Base-by-base conservation (phyloP, 2,329 filamentous ascomycete genomes). In the Metarhizium sp. region DNA sequence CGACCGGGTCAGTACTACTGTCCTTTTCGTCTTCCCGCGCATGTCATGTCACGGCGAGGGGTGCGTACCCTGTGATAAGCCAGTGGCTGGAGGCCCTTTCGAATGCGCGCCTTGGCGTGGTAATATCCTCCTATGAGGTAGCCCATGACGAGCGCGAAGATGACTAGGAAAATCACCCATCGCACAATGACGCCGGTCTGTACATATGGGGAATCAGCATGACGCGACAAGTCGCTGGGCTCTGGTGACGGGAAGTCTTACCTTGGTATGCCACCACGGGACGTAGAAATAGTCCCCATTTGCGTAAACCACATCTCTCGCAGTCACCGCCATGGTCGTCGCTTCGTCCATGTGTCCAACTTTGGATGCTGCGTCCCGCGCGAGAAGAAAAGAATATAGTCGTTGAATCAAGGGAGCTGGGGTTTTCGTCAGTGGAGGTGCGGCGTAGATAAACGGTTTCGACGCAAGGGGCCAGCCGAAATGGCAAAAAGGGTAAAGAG, bases 71-170 rank as follows among this genome's bases (percentile, higher is more conserved):
- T 75, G 70, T 94, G 88, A 66, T 92, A 92, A 59, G 70, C 71
- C 40, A 91, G 70, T 16, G 88, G 85, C 18, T 76, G 74, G 42
- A 84, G 73, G 1, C 87, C 87, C 67, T 84, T 85, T 58, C 74
- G 76, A 60, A 92, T 75, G 50, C 89, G 78, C 49, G 72, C 71
- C 67, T 81, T 81, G 49, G 88, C 89, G 70, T 92, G 89, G 50
- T 81, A 71, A 68, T 87, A 87, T 58, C 87, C 87, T 57, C 81
- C 75, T 54, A 88, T 61, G 63, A 91, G 75, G 75, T 84, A 90
- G 46, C 76, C 63, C 53, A 82, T 67, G 63, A 89, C 70, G 57
- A 83, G 55, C 55, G 78, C 57, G 62, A 88, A 74, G 60, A 92
- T 67, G 59, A 75, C 72, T 58, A 80, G 78, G 64, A 92, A 82